Percentiles rank a stretch among this genome's conserved stretches.
These are phyloP conservation scores for Trichoderma asperellum DNA, from an alignment of 2,329 filamentous ascomycete species.

Conservation along the genomic window DNA sequence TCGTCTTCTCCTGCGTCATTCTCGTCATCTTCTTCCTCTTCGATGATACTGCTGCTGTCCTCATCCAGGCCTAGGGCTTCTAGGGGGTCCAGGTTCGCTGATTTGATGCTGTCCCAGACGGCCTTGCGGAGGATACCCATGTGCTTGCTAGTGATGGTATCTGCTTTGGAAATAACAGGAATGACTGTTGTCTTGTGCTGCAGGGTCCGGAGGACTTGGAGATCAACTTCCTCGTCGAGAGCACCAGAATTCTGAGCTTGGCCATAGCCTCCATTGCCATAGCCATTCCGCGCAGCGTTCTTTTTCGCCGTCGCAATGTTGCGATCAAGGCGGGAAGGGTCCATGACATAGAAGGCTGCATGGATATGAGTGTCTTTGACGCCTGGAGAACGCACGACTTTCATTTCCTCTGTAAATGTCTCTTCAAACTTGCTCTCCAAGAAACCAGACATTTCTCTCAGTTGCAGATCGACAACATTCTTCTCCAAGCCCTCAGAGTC, in stretches of 20 bases:
- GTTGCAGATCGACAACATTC: slow-evolving; percentile 90
- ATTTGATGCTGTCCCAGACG: slow-evolving; percentile 86
- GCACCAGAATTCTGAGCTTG: slow-evolving; percentile 60
- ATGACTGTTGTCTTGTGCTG: slow-evolving; percentile 95
- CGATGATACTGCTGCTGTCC: slow-evolving; percentile 67
- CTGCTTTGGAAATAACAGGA: slow-evolving; percentile 93
- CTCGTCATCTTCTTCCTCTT: slow-evolving; percentile 52
- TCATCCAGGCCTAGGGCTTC: slow-evolving; percentile 84
- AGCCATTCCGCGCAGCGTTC: slow-evolving; percentile 50
- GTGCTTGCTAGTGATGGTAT: slow-evolving; percentile 93
- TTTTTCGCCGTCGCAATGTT: slow-evolving; percentile 70
- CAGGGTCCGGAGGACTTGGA: slow-evolving; percentile 85
- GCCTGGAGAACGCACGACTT: slow-evolving; percentile 89
- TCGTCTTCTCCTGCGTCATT: slow-evolving; percentile 37
- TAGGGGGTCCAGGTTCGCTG: slow-evolving; percentile 83
- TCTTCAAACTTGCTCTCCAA: slow-evolving; percentile 98
- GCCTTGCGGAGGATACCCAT: slow-evolving; percentile 91
- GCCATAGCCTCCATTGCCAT: slow-evolving; percentile 51
- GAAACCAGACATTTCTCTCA: slow-evolving; percentile 89
- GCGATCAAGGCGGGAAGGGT: slow-evolving; percentile 81
- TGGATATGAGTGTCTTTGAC: slow-evolving; percentile 97
- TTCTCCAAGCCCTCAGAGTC: slow-evolving; percentile 95
- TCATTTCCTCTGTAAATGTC: slow-evolving; percentile 96
- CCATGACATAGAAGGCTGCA: slow-evolving; percentile 88
- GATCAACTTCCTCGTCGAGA: slow-evolving; percentile 84